These are phyloP conservation scores for Dujonia santamariae DNA, from an alignment of 1,139 yeast species.

Conservation along the genomic window DNA sequence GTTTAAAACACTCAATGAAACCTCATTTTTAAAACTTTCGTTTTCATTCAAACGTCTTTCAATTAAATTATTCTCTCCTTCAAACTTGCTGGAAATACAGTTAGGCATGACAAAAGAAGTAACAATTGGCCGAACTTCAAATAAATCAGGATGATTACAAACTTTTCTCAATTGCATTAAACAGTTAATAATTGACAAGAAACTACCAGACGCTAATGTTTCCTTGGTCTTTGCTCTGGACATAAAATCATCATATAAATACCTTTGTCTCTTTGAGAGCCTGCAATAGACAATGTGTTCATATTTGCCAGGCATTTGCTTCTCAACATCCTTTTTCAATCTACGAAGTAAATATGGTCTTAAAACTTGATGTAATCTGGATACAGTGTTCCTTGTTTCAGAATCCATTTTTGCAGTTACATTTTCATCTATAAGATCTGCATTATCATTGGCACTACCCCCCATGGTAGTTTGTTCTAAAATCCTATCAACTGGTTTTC, in stretches of 20 bases:
- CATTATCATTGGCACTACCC: conserved; percentile 46
- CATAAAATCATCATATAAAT: conserved; percentile 94
- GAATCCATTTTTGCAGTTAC: conserved; percentile 43
- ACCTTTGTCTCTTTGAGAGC: conserved; percentile 87
- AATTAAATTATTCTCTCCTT: conserved; percentile 41
- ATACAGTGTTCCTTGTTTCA: conserved; percentile 82
- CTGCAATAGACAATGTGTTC: conserved; percentile 94
- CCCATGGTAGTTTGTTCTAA: conserved; percentile 59
- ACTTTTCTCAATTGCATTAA: conserved; percentile 97
- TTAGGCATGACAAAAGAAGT: conserved; percentile 79
- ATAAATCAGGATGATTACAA: conserved; percentile 95
- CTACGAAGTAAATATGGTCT: conserved; percentile 91
- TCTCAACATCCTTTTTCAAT: conserved; percentile 93
- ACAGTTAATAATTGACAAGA: conserved; percentile 91
- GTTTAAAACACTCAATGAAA: conserved; percentile 61
- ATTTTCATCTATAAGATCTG: conserved; percentile 43
- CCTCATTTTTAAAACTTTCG: conserved; percentile 20
- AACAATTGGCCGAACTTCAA: conserved; percentile 92
- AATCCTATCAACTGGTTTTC: conserved; percentile 89
- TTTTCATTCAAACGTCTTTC: conserved; percentile 30
- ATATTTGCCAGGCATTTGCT: conserved; percentile 98
- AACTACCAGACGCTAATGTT: conserved; percentile 92
- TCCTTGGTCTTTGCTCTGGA: conserved; percentile 94
- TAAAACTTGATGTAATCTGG: conserved; percentile 87
- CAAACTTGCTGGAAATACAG: conserved; percentile 56